Evolutionary conservation across 2,329 filamentous ascomycete species (phyloP).

Genomic region (Cladophialophora bantiana): DNA sequence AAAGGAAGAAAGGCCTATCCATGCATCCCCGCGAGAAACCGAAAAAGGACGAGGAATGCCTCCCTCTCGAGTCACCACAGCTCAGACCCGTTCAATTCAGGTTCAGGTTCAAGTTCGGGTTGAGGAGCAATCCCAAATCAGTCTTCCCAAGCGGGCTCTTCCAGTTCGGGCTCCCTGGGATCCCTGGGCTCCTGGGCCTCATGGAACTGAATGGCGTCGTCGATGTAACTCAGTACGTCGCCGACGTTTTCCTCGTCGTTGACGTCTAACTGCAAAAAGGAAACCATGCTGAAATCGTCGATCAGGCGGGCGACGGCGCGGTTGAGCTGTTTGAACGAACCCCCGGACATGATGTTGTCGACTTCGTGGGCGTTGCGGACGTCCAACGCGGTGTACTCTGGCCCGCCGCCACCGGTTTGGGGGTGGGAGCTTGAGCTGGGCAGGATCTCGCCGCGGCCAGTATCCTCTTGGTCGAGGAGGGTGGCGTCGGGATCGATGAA

Average conservation of each 20-base stretch:
- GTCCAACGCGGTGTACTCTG: constrained; percentile 57
- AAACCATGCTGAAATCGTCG: constrained; percentile 98
- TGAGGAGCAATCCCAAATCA: constrained; percentile 27
- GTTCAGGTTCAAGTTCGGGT: too few species aligned
- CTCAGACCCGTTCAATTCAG: too few species aligned
- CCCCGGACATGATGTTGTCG: constrained; percentile 77
- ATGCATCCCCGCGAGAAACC: neutral
- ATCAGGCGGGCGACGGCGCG: constrained; percentile 88
- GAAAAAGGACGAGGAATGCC: too few species aligned
- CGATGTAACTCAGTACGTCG: constrained; percentile 85
- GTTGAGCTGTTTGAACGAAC: constrained; percentile 82
- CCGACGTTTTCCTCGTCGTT: constrained; percentile 92
- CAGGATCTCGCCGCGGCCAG: constrained; percentile 57
- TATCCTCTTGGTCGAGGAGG: constrained; percentile 80
- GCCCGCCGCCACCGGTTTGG: neutral
- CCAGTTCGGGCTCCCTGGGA: constrained; percentile 68
- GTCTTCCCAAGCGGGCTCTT: constrained; percentile 59
- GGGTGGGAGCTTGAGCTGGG: neutral
- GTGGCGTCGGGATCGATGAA: constrained; percentile 87
- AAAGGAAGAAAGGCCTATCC: too few species aligned
- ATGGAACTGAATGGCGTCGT: constrained; percentile 91
- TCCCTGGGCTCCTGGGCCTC: constrained; percentile 92
- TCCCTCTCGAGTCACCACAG: too few species aligned
- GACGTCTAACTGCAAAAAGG: constrained; percentile 86
- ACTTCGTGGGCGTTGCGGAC: constrained; percentile 63